Evolutionary conservation across 805 yeast species (phyloP).

Genomic region (Metschnikowia proteae): DNA sequence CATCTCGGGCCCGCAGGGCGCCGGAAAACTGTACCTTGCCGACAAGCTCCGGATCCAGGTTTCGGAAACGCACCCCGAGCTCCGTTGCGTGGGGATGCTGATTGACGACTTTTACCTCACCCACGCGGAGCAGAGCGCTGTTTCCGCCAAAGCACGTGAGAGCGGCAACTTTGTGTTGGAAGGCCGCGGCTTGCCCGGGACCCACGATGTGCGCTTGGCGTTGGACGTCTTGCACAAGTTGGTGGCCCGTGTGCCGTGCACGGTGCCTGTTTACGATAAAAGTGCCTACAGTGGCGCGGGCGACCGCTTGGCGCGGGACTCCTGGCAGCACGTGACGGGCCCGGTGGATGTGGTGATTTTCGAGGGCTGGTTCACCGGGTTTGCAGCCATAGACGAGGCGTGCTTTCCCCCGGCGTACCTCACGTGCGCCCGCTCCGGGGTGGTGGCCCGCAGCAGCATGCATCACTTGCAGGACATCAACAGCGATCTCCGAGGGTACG

Average conservation of each 20-base stretch:
- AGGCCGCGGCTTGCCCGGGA: conserved; percentile 92
- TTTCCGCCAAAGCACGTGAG: conserved; percentile 32
- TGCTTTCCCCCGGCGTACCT: conserved; percentile 21
- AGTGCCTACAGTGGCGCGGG: conserved; percentile 70
- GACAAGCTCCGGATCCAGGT: conserved; percentile 35
- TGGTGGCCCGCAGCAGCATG: conserved; percentile 21
- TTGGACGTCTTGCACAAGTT: conserved; percentile 30
- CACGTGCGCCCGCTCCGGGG: conserved; percentile 17
- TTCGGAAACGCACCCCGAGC: conserved; percentile 28
- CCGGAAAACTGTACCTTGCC: conserved; percentile 66
- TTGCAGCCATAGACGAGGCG: conserved; percentile 29
- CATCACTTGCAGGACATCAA: conserved; percentile 46
- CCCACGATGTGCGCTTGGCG: conserved; percentile 69
- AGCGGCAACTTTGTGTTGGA: conserved; percentile 49
- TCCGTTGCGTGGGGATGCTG: conserved; percentile 51
- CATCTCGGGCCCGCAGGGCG: conserved; percentile 73
- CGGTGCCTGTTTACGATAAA: conserved; percentile 76
- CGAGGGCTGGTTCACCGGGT: conserved; percentile 97
- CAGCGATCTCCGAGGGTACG: conserved; percentile 47
- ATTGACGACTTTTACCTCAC: conserved; percentile 85
- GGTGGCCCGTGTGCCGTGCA: conserved; percentile 20
- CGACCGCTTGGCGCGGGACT: conserved; percentile 49
- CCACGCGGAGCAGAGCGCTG: conserved; percentile 50
- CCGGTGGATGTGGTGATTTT: conserved; percentile 62
- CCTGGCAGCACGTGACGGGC: conserved; percentile 33